These are phyloP conservation scores for Mycena citricolor DNA, from an alignment of 1,284 basidiomycete genomes.

Conservation along the genomic window DNA sequence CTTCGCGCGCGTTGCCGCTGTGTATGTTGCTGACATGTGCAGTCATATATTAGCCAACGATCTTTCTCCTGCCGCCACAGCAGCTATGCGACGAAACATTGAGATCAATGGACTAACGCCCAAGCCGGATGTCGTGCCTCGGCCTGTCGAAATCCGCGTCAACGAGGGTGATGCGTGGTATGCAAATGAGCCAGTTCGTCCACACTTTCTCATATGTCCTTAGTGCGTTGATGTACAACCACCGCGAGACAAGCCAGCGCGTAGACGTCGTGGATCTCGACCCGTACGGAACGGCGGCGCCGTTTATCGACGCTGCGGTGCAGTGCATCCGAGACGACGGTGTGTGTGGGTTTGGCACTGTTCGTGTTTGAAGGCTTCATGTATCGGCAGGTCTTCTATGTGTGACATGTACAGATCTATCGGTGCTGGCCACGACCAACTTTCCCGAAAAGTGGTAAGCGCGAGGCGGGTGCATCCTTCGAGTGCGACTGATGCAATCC, in stretches of 20 bases:
- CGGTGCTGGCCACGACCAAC: slow-evolving; percentile 91
- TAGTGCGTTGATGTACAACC: slow-evolving; percentile 89
- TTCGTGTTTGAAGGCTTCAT: slow-evolving; percentile 4
- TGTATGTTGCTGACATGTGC: slow-evolving; percentile 4
- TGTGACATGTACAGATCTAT: slow-evolving; percentile 95
- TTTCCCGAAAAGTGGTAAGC: slow-evolving; percentile 94
- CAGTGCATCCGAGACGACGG: slow-evolving; percentile 88
- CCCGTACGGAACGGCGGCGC: slow-evolving; percentile 96
- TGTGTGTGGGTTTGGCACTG: slow-evolving; percentile 31
- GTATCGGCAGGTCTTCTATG: slow-evolving; percentile 83
- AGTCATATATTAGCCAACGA: slow-evolving; percentile 96
- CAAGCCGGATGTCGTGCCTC: slow-evolving; percentile 21
- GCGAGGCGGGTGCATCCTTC: not conserved
- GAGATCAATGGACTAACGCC: slow-evolving; percentile 80
- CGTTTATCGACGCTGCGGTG: slow-evolving; percentile 97
- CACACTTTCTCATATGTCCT: slow-evolving; percentile 6
- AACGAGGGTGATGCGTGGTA: slow-evolving; percentile 96
- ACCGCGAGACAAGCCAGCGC: slow-evolving; percentile 69
- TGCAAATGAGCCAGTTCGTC: slow-evolving; percentile 18
- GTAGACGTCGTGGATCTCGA: slow-evolving; percentile 97
- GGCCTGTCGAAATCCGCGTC: slow-evolving; percentile 66
- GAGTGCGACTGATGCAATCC: not conserved
- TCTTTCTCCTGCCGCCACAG: slow-evolving; percentile 79
- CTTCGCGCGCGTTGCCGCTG: slow-evolving; percentile 1
- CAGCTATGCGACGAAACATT: slow-evolving; percentile 87